These are phyloP conservation scores for Chrysoporthe cubensis DNA, from an alignment of 2,329 filamentous ascomycete species.

Conservation along the genomic window DNA sequence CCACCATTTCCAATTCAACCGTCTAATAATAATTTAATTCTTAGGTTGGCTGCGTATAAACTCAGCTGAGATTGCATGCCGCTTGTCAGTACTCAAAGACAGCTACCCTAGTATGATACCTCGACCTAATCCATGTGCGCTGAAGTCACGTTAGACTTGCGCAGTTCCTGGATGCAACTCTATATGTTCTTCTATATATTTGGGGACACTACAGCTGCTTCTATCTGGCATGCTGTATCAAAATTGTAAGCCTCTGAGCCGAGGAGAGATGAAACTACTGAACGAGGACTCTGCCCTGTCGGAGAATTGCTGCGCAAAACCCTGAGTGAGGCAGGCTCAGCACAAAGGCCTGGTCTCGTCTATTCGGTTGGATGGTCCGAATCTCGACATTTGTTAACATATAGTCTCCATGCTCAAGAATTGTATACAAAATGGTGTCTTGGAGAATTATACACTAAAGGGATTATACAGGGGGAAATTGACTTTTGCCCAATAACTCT, in stretches of 20 bases:
- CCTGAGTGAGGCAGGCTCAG: neutral
- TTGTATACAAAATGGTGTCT: neutral
- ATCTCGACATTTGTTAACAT: neutral
- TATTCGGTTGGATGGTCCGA: neutral
- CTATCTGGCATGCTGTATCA: neutral
- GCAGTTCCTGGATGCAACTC: too few relatives aligned
- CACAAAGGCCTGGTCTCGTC: neutral
- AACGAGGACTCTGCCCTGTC: neutral
- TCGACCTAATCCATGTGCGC: too few relatives aligned
- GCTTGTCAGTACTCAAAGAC: too few relatives aligned
- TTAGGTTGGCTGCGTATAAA: too few relatives aligned
- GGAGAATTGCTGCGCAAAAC: neutral
- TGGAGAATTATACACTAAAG: neutral
- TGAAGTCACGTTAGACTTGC: too few relatives aligned
- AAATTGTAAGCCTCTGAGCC: neutral
- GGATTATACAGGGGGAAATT: neutral
- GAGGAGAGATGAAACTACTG: neutral
- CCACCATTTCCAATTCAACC: too few relatives aligned
- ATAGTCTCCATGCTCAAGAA: neutral
- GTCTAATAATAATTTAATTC: too few relatives aligned
- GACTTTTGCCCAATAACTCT: neutral
- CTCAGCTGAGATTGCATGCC: too few relatives aligned
- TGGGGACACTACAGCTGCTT: neutral
- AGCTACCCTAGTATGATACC: too few relatives aligned
- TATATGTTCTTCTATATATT: too few relatives aligned